Evolutionary conservation across 345 rosid genomes (phyloP), one percentile per base, ranked within the genome.

Genomic region (Punica granatum): DNA sequence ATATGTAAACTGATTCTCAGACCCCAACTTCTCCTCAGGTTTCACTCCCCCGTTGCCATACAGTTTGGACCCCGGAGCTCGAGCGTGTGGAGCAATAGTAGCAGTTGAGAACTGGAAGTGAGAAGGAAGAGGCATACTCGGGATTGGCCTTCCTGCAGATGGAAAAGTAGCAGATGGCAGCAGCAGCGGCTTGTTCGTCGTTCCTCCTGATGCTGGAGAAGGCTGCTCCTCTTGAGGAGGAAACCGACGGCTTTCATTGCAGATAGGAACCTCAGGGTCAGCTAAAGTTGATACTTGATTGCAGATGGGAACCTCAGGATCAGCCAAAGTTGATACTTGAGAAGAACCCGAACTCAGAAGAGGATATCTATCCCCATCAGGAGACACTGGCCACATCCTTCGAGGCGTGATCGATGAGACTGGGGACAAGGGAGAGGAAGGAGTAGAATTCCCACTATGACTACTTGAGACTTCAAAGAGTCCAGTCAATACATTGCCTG

Each of bases 401-500:
- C 67, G 70, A 49, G 83, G 67, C 21, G 72, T 75, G 37, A 39
- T 58, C 30, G 81, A 73, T 46, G 74, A 72, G 49, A 69, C 43
- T 41, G 92, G 96, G 60, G 98, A 92, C 53, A 81, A 65, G 3
- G 97, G 96, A 59, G 97, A 88, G 11, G 90, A 87, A 21, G 98
- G 97, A 13, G 98, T 93, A 34, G 98, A 90, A 72, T 84, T 86
- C 71, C 92, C 98, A 39, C 96, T 93, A 68, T 89, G 90, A 76
- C 94, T 93, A 72, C 97, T 93, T 14, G 96, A 90, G 33, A 83
- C 90, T 64, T 93, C 97, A 23, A 82, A 67, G 6, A 73, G 66
- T 25, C 77, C 83, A 14, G 75, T 63, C 60, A 81, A 60, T 59
- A 70, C 76, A 21, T 83, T 74, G 23, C 75, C 70, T 28, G 72